Evolutionary conservation across 2,329 filamentous ascomycete species (phyloP), one percentile per base, ranked within the genome.

Genomic region (Raffaelea ambrosiae): DNA sequence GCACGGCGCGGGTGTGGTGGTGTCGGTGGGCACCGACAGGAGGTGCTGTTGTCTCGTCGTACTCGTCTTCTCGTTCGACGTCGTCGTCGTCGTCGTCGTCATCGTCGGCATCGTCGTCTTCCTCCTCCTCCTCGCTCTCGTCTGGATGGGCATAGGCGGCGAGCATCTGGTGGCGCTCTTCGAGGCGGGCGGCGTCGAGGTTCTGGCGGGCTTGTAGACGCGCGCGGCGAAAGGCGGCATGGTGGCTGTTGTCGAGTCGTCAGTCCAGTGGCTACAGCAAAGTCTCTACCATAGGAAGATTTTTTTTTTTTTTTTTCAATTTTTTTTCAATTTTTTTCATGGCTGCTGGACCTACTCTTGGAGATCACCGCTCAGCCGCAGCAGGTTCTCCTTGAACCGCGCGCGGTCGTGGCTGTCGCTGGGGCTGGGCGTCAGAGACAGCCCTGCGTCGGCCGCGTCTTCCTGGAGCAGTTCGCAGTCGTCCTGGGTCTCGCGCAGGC

Each of bases 381-480:
- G 76, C 18, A 86, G 74, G 38, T 83, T 76, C 18, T 86, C 81
- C 54, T 77, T 72, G 45, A 94, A 64, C 45, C 83, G 75, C 45
- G 76, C 75, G 62, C 76, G 83, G 58, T 85, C 81, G 49, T 76
- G 74, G 44, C n/a, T 16, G n/a, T 35, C 39, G 35, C 22, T 13
- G 23, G 13, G n/a, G 40, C 36, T 35, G 41, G 39, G 20, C 18
- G 33, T 20, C 13, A 45, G 19, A 3, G 39, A 22, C n/a, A 41
- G n/a, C 35, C 29, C 77, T 22, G 89, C 66, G 57, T 88, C 88
- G 52, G 85, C 77, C 23, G 88, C 74, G 58, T 95, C 89, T 61
- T 93, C 88, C 43, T 72, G 73, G 31, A 96, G 61, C 18, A 93
- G 66, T 63, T 95, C 90, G 54, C 93, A 77, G 50, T 95, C 88